Conservation (phyloP, 164 flowering plant genomes). For the Piper longum region DNA sequence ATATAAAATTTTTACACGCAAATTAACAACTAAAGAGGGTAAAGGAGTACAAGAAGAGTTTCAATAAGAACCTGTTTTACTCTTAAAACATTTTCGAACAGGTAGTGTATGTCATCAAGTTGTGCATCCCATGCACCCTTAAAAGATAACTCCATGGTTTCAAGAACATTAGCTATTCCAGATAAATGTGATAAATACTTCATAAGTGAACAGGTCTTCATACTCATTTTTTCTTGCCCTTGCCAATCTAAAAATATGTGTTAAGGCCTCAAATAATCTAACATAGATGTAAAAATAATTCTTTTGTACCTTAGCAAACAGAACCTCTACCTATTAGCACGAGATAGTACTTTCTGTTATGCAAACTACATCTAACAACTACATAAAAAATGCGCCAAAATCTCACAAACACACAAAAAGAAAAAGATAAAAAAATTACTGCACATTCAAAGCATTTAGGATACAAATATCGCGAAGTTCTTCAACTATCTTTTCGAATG, state of each 20-base stretch:
- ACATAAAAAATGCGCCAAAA: not conserved
- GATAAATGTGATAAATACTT: constrained; percentile 39
- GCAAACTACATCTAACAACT: not conserved
- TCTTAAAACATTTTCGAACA: constrained; percentile 65
- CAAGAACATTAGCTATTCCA: constrained; percentile 64
- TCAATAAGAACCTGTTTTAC: constrained; percentile 59
- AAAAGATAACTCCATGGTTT: constrained; percentile 72
- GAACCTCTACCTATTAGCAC: not conserved
- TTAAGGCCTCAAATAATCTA: constrained; percentile 15
- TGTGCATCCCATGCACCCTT: constrained; percentile 51
- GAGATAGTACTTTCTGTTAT: not conserved
- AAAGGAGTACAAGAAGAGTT: not conserved
- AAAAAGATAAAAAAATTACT: not conserved
- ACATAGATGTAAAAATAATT: no score
- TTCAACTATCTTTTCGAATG: constrained; percentile 36
- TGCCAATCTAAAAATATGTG: constrained; percentile 38
- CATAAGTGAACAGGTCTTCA: constrained; percentile 27
- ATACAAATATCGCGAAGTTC: constrained; percentile 71
- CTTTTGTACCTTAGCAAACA: not conserved
- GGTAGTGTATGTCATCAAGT: constrained; percentile 57
- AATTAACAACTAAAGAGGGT: no score
- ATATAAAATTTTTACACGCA: no score
- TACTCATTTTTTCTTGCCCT: constrained; percentile 39
- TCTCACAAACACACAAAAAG: no score
- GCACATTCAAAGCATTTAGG: constrained; percentile 15